Conservation (phyloP, 805 yeast species). For the Ogataea ramenticola region DNA sequence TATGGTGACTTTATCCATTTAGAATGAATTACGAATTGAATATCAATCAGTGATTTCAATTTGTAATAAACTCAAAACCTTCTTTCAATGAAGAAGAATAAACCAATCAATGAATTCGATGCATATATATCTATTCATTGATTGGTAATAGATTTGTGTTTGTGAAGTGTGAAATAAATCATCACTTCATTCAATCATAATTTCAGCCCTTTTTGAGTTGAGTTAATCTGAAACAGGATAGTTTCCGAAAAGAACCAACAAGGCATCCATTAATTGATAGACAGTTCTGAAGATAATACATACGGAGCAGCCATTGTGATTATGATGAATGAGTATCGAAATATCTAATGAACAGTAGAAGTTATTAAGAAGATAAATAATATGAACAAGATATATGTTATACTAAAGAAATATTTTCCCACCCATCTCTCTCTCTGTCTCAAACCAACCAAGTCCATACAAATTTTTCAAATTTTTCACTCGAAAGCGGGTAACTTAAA, state of each 20-base stretch:
- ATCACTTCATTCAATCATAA: background rate
- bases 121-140: too few species aligned
- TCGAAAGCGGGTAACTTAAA: too few species aligned
- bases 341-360: background rate
- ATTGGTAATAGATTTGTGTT: too few species aligned
- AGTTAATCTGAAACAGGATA: too few species aligned
- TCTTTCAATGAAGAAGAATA: conserved; percentile 3
- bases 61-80: conserved; percentile 29
- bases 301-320: conserved; percentile 4
- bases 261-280: background rate
- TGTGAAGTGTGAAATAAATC: too few species aligned
- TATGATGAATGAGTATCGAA: background rate
- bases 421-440: too few species aligned
- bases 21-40: conserved; percentile 27
- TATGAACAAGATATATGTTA: background rate
- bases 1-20: conserved; percentile 13
- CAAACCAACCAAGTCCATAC: too few species aligned
- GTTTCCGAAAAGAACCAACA: background rate
- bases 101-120: too few species aligned
- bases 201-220: too few species aligned
- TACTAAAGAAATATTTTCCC: too few species aligned
- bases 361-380: background rate
- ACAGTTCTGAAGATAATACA: background rate
- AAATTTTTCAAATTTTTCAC: too few species aligned
- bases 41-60: conserved; percentile 1